phyloP scores from a whole-genome alignment of 306 rosid genomes.

The Malus sylvestris region DNA sequence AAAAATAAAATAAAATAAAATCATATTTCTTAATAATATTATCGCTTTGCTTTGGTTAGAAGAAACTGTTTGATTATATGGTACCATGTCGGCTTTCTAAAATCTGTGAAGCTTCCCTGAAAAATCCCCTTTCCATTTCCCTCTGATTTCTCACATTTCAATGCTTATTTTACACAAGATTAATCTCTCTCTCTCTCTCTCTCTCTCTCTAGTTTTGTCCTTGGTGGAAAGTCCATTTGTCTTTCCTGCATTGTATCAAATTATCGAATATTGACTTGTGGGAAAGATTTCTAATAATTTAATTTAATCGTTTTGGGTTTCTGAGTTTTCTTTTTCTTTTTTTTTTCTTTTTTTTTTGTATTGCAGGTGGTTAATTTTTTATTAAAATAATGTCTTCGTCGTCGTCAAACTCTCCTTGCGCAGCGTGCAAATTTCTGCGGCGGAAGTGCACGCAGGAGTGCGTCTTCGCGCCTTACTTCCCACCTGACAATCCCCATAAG shows the following conservation, averaged over 20 bases:
- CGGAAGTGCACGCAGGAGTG: constrained; percentile 91
- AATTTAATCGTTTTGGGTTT: background rate
- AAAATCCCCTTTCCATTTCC: constrained; percentile 2
- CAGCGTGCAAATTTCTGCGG: constrained; percentile 76
- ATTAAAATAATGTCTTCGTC: constrained; percentile 9
- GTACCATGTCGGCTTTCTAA: constrained; percentile 22
- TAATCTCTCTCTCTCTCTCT: background rate
- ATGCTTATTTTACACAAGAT: background rate
- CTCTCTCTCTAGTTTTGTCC: background rate
- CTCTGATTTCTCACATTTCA: constrained; percentile 20
- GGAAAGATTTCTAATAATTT: constrained; percentile 6
- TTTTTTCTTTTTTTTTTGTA: background rate
- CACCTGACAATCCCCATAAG: constrained; percentile 85
- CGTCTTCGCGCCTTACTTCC: constrained; percentile 90
- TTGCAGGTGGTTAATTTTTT: background rate
- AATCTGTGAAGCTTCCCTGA: constrained; percentile 18
- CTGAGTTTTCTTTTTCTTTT: background rate
- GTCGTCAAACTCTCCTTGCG: constrained; percentile 75
- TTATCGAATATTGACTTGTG: background rate
- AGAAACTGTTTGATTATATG: constrained; percentile 15
- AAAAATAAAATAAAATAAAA: background rate
- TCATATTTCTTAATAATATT: background rate
- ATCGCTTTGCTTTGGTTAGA: constrained; percentile 8
- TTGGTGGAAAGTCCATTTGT: constrained; percentile 1
- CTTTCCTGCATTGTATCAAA: constrained; percentile 1